phyloP scores from a whole-genome alignment of 371 early-diverging fungal species.

The Mucor lusitanicus region DNA sequence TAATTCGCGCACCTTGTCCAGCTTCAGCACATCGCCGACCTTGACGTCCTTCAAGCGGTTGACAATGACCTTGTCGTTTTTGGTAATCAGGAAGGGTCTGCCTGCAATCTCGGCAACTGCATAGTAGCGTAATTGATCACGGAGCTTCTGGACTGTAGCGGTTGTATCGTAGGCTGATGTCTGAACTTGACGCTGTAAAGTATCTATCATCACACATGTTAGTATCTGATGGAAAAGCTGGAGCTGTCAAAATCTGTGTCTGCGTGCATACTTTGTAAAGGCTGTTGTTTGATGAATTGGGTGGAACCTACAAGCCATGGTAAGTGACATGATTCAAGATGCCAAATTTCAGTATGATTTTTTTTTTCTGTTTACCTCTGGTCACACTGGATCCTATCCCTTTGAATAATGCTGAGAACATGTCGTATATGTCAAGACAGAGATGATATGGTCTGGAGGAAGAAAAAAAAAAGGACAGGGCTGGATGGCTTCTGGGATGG shows the following conservation, averaged over 20 bases:
- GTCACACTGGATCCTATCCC: slow-evolving; percentile 12
- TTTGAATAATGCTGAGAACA: slow-evolving; percentile 24
- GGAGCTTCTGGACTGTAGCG: slow-evolving; percentile 40
- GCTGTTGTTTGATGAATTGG: slow-evolving; percentile 8
- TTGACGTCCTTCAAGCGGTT: slow-evolving; percentile 77
- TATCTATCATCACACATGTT: too few species aligned
- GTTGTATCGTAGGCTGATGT: slow-evolving; percentile 16
- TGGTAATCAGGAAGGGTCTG: slow-evolving; percentile 84
- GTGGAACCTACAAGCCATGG: slow-evolving; percentile 10
- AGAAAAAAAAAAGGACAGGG: slow-evolving; percentile 1
- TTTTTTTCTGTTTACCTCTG: slow-evolving; percentile 11
- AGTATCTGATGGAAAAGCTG: not conserved
- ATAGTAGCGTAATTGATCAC: slow-evolving; percentile 67
- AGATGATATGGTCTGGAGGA: not conserved
- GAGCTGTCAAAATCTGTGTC: not conserved
- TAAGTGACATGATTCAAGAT: not conserved
- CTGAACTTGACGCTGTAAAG: slow-evolving; percentile 18
- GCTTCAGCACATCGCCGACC: slow-evolving; percentile 85
- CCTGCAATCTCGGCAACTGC: slow-evolving; percentile 90
- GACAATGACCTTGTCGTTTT: slow-evolving; percentile 87
- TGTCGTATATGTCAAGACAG: slow-evolving; percentile 1
- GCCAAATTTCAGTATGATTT: not conserved
- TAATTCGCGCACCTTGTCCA: slow-evolving; percentile 89
- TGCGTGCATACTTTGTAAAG: slow-evolving; percentile 25
- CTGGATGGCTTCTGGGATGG: slow-evolving; percentile 5